These are phyloP conservation scores for Termitomyces sp. DNA, from an alignment of 768 basidiomycete genomes.

Conservation along the genomic window DNA sequence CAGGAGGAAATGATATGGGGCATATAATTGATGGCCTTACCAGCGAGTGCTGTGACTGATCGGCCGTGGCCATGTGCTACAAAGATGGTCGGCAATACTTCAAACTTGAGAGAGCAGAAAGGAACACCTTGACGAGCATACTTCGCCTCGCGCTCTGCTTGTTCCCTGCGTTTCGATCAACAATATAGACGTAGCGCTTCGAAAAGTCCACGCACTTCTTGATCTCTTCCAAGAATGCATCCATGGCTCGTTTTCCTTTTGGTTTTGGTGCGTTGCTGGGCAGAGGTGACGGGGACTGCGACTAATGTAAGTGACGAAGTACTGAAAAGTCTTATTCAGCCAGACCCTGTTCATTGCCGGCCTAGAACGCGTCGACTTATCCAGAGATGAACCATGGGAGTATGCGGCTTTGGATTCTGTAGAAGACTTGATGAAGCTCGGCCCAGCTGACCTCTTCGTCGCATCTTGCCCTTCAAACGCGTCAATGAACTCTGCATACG, in stretches of 20 bases:
- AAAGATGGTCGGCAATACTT: conserved; percentile 4
- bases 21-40: conserved; percentile 31
- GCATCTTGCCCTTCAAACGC: conserved; percentile 73
- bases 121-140: conserved; percentile 58
- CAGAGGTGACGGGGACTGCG: conserved; percentile 56
- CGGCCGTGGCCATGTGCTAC: conserved; percentile 53
- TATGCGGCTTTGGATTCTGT: conserved; percentile 45
- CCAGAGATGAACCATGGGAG: conserved; percentile 30
- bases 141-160: conserved; percentile 85
- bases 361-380: conserved; percentile 7
- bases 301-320: background rate
- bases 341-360: conserved; percentile 11
- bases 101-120: background rate
- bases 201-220: conserved; percentile 54
- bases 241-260: conserved; percentile 96
- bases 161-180: conserved; percentile 55
- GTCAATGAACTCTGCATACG: conserved; percentile 80
- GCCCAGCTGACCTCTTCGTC: conserved; percentile 40
- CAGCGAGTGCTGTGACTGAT: conserved; percentile 89
- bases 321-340: background rate
- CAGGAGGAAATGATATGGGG: background rate
- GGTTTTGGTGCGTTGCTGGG: conserved; percentile 50
- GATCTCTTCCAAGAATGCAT: conserved; percentile 92
- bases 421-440: conserved; percentile 57
- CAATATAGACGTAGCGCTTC: background rate